phyloP scores from a whole-genome alignment of 768 basidiomycete species.

The Collybia sordida region DNA sequence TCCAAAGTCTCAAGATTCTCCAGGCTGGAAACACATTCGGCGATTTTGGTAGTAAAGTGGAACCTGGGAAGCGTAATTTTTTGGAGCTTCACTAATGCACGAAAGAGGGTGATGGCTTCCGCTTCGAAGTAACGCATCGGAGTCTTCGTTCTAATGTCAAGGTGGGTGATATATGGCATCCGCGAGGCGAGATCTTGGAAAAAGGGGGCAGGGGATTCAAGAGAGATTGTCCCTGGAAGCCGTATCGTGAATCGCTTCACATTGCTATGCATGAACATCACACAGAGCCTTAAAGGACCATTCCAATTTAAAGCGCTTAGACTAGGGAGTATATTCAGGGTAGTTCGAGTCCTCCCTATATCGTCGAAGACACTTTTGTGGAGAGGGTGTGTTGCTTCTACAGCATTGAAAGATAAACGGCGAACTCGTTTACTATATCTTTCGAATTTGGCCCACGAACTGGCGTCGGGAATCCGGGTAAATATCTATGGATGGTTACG shows the following conservation, averaged over 20 bases:
- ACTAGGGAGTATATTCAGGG: slow-evolving; percentile 53
- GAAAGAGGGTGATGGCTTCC: slow-evolving; percentile 37
- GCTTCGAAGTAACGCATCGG: slow-evolving; percentile 40
- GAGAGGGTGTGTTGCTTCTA: slow-evolving; percentile 19
- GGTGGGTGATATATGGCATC: slow-evolving; percentile 47
- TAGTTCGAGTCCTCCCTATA: slow-evolving; percentile 54
- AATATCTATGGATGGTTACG: slow-evolving; percentile 33
- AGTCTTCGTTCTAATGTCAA: slow-evolving; percentile 45
- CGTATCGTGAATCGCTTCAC: slow-evolving; percentile 33
- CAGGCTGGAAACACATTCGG: slow-evolving; percentile 46
- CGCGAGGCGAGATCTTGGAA: slow-evolving; percentile 44
- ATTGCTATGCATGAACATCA: slow-evolving; percentile 59
- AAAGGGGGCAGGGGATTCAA: slow-evolving; percentile 20
- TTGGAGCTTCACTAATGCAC: slow-evolving; percentile 10
- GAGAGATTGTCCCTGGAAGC: background rate
- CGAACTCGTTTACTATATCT: slow-evolving; percentile 54
- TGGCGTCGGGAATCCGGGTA: slow-evolving; percentile 36
- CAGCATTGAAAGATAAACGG: slow-evolving; percentile 24
- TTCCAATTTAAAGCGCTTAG: slow-evolving; percentile 52
- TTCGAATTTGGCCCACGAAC: slow-evolving; percentile 56
- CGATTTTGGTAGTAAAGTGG: slow-evolving; percentile 43
- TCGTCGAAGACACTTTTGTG: slow-evolving; percentile 47
- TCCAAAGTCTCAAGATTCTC: slow-evolving; percentile 46
- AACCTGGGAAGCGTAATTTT: slow-evolving; percentile 50
- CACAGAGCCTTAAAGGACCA: slow-evolving; percentile 26